These are phyloP conservation scores for Hansenula anomala DNA, from an alignment of 1,139 yeast genomes.

Conservation along the genomic window DNA sequence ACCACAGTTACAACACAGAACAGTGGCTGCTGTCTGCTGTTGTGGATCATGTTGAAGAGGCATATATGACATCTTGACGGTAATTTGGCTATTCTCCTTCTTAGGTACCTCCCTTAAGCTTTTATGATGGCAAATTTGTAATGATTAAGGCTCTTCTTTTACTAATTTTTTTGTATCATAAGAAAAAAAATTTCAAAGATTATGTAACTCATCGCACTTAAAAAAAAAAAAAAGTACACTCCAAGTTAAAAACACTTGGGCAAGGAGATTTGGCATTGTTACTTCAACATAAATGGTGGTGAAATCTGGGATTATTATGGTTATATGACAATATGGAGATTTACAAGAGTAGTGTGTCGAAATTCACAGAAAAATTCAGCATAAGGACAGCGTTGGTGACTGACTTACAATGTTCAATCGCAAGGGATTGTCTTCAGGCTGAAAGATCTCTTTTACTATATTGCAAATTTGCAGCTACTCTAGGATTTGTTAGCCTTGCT, in stretches of 20 bases:
- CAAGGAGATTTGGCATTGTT: too few species aligned
- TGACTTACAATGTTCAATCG: conserved; percentile 46
- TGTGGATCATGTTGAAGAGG: conserved; percentile 24
- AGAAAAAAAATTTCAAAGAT: conserved; percentile 2
- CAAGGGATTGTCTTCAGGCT: conserved; percentile 57
- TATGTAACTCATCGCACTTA: conserved; percentile 4
- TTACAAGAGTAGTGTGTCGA: not conserved
- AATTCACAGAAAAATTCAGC: conserved; percentile 1
- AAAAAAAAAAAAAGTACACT: not conserved
- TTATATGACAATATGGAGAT: not conserved
- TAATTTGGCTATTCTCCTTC: not conserved
- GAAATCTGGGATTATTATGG: not conserved
- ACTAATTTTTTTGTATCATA: too few species aligned
- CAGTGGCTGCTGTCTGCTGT: conserved; percentile 61
- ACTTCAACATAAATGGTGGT: too few species aligned
- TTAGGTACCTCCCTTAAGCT: too few species aligned
- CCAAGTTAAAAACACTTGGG: not conserved
- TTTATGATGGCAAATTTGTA: not conserved
- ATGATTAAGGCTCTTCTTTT: too few species aligned
- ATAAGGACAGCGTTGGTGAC: conserved; percentile 25
- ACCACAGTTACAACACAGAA: conserved; percentile 97
- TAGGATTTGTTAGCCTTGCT: conserved; percentile 48
- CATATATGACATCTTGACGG: conserved; percentile 17
- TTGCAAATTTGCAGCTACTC: conserved; percentile 44
- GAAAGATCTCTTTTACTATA: conserved; percentile 55